Evolutionary conservation across 108 stramenopile species (phyloP), one percentile per base, ranked within the genome.

Genomic region (Hondaea fermentalgiana): DNA sequence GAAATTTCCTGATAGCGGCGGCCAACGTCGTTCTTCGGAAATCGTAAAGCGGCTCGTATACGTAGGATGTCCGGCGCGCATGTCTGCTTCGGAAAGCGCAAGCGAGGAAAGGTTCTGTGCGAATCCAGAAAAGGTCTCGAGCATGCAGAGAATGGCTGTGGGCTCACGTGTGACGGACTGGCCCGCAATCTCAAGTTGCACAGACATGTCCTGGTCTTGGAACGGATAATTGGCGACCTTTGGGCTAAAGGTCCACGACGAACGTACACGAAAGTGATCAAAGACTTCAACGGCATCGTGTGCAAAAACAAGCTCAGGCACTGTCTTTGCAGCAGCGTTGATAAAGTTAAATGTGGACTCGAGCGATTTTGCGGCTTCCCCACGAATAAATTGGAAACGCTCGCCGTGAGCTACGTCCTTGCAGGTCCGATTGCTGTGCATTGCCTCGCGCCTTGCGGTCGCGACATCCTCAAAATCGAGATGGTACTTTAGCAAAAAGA

Each of bases 81-180:
- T 83, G 12, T 47, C 49, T 6, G 76, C 76, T 12, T 47, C 76
- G 12, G n/a, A 23, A 28, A 83, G 49, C 1, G 43, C 25, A 12
- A 83, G 76, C n/a, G 76, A 83, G 6, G 76, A 53, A n/a, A 83
- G 76, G 23, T 83, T 83, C 45, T 83, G 76, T 23, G 76, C 76
- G 49, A 83, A 83, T 0, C 76, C 76, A 35, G 76, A 83, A 53
- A 53, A 83, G 12, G 76, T 53, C 28, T 83, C 76, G n/a, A 83
- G 76, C n/a, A 53, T 53, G 51, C 76, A 83, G 23, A 83, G 45
- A 23, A 83, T 17, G 12, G 76, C 76, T 12, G 76, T 83, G 51
- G 76, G 76, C 76, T 83, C 76, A 12, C 45, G 76, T 17, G 76
- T 53, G 16, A 83, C 76, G 16, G 76, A 83, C 76, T 83, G 76